Percentiles rank a stretch among this genome's conserved stretches.
These are phyloP conservation scores for Xylaria sp. DNA, from an alignment of 2,329 filamentous ascomycete species.

Conservation along the genomic window DNA sequence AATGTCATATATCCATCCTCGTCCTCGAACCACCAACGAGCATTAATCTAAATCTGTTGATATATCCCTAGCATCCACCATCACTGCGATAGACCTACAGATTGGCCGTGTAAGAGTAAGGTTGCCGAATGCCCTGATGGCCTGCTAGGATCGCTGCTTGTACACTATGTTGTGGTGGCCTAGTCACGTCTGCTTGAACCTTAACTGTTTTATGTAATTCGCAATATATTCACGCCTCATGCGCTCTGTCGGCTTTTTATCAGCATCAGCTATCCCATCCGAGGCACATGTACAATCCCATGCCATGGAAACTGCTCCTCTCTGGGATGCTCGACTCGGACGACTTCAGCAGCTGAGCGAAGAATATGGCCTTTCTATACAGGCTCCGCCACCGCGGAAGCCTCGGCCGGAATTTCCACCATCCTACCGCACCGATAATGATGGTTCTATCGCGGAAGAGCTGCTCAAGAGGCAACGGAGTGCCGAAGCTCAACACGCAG, in stretches of 20 bases:
- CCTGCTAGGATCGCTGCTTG: neutral
- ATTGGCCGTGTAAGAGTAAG: neutral
- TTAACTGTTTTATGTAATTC: neutral
- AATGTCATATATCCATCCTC: no score
- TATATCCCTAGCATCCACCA: neutral
- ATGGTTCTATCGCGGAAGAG: constrained; percentile 60
- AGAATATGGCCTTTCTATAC: constrained; percentile 55
- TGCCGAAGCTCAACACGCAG: constrained; percentile 40
- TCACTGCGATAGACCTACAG: neutral
- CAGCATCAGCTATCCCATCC: neutral
- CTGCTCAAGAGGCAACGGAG: constrained; percentile 55
- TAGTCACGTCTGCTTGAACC: neutral
- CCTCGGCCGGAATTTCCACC: constrained; percentile 50
- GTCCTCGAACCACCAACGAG: neutral
- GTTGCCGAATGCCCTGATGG: neutral
- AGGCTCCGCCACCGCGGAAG: constrained; percentile 47
- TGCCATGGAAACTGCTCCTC: constrained; percentile 34
- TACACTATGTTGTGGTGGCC: neutral
- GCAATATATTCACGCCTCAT: neutral
- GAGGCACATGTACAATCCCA: constrained; percentile 5
- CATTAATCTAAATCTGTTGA: neutral
- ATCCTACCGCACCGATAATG: constrained; percentile 52
- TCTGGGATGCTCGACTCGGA: constrained; percentile 48
- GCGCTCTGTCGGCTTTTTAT: neutral
- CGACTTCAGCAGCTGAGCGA: constrained; percentile 57